Evolutionary conservation across 2,329 filamentous ascomycete genomes (phyloP).

Genomic region (Trichoderma gracile): DNA sequence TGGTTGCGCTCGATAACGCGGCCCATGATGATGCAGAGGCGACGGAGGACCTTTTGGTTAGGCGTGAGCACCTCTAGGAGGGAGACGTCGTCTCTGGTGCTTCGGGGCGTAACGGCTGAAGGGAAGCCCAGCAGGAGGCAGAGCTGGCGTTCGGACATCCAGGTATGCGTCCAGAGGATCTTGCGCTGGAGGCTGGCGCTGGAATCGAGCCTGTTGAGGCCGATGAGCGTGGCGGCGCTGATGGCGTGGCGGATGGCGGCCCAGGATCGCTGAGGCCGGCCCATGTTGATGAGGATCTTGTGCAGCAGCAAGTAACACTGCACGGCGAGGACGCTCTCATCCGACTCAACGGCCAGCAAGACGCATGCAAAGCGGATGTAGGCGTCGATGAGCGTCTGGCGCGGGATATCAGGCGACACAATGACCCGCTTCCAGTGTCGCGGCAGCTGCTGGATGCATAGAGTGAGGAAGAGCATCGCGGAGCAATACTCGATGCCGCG

Average conservation of each 20-base stretch:
- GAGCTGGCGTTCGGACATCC: slow-evolving; percentile 50
- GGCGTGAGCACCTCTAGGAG: slow-evolving; percentile 15
- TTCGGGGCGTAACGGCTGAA: slow-evolving; percentile 36
- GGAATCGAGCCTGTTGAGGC: slow-evolving; percentile 43
- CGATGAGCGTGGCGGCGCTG: slow-evolving; percentile 53
- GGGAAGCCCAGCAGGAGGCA: slow-evolving; percentile 57
- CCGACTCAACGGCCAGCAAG: slow-evolving; percentile 51
- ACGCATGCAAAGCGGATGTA: slow-evolving; percentile 48
- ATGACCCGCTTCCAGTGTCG: slow-evolving; percentile 33
- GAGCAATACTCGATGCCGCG: slow-evolving; percentile 39
- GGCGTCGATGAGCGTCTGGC: slow-evolving; percentile 45
- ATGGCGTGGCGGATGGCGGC: slow-evolving; percentile 51
- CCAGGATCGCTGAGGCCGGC: slow-evolving; percentile 57
- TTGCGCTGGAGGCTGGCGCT: slow-evolving; percentile 36
- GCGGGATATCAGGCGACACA: slow-evolving; percentile 41
- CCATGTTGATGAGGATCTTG: slow-evolving; percentile 57
- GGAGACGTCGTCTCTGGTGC: slow-evolving; percentile 3
- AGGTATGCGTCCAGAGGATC: slow-evolving; percentile 43
- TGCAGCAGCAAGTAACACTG: slow-evolving; percentile 53
- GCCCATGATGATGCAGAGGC: slow-evolving; percentile 8
- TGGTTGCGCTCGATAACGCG: slow-evolving; percentile 25
- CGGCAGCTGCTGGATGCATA: slow-evolving; percentile 46
- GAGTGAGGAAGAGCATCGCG: slow-evolving; percentile 45
- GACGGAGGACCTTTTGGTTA: neutral
- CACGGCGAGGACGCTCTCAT: slow-evolving; percentile 53